These are phyloP conservation scores for Colletotrichum agaves DNA, from an alignment of 2,329 filamentous ascomycete genomes.

Conservation along the genomic window DNA sequence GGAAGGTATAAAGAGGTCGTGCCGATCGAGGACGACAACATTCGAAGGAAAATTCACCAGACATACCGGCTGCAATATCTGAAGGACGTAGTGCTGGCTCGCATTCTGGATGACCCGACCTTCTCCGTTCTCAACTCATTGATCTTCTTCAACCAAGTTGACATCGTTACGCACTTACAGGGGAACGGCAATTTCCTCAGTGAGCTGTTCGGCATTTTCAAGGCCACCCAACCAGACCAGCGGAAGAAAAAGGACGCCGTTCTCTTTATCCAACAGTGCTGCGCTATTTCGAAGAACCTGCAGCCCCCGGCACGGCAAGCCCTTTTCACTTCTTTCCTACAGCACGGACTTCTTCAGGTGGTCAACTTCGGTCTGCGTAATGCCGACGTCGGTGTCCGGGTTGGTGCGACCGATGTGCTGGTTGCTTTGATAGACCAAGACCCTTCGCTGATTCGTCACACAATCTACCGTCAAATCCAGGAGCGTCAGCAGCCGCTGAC, in stretches of 20 bases:
- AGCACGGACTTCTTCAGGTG: slow-evolving; percentile 85
- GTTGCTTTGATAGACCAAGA: slow-evolving; percentile 97
- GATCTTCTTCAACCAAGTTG: slow-evolving; percentile 99
- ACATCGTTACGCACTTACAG: slow-evolving; percentile 96
- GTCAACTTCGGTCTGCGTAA: slow-evolving; percentile 93
- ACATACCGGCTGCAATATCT: slow-evolving; percentile 96
- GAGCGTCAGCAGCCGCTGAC: slow-evolving; percentile 88
- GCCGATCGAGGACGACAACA: slow-evolving; percentile 82
- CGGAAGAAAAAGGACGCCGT: slow-evolving; percentile 93
- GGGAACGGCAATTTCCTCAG: slow-evolving; percentile 80
- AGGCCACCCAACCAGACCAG: slow-evolving; percentile 68
- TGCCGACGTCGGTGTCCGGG: slow-evolving; percentile 83
- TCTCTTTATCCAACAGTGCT: slow-evolving; percentile 96
- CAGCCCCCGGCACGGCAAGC: slow-evolving; percentile 84
- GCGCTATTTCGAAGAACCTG: slow-evolving; percentile 91
- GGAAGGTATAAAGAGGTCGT: slow-evolving; percentile 97
- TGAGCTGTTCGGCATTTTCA: slow-evolving; percentile 90
- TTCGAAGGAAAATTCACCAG: slow-evolving; percentile 92
- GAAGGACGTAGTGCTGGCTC: slow-evolving; percentile 96
- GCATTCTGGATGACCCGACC: slow-evolving; percentile 96
- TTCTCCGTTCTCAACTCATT: slow-evolving; percentile 97
- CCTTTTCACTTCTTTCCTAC: slow-evolving; percentile 90
- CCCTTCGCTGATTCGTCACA: slow-evolving; percentile 90
- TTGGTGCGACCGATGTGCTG: slow-evolving; percentile 92
- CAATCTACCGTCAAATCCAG: slow-evolving; percentile 90